Evolutionary conservation across 1,284 basidiomycete species (phyloP), one percentile per base, ranked within the genome.

Genomic region (Vanrija humicola): DNA sequence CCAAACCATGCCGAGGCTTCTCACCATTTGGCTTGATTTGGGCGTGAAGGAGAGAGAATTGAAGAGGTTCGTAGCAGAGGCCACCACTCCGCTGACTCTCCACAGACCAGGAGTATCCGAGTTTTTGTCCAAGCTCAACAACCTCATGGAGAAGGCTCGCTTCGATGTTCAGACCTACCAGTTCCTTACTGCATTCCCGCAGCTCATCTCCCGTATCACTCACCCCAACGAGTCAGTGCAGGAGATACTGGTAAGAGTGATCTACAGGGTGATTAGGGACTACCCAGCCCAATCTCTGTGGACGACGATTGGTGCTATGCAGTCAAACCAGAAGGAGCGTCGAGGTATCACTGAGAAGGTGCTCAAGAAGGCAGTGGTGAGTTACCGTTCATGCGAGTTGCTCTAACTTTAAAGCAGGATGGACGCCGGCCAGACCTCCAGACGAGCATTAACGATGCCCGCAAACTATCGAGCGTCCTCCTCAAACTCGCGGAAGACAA

Each of bases 101-200:
- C 9, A 28, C 28, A 34, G 34, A 12, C 34, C 9, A 34, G 34
- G 34, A 8, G 34, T 34, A 15, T 14, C 34, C 34, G 34, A 34
- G 9, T 12, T 5, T 2, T 15, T 34, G 12, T 10, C 2, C 34
- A 15, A 81, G 18, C 69, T 78, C 12, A 88, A 83, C 67, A 68
- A 64, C 21, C 81, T 82, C 64, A 80, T 89, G 61, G 87, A 86
- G 48, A 72, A 75, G 0, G 77, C 80, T 8, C 80, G 89, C 54
- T 80, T 79, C 58, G 79, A 78, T 3, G 79, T 86, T 18, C 88
- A 88, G 3, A 81, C 81, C 3, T 96, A 56, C 15, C 64, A 96
- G 91, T 98, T 94, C 90, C 89, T 89, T 63, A 95, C 90, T 0
- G 94, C 94, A 0, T 93, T 98, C 63, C 93, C 96, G 7, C 96